Percentiles rank a stretch among this genome's conserved stretches.
Conservation (phyloP, 2,329 filamentous ascomycete genomes). For the Sphaerulina vaccinii region DNA sequence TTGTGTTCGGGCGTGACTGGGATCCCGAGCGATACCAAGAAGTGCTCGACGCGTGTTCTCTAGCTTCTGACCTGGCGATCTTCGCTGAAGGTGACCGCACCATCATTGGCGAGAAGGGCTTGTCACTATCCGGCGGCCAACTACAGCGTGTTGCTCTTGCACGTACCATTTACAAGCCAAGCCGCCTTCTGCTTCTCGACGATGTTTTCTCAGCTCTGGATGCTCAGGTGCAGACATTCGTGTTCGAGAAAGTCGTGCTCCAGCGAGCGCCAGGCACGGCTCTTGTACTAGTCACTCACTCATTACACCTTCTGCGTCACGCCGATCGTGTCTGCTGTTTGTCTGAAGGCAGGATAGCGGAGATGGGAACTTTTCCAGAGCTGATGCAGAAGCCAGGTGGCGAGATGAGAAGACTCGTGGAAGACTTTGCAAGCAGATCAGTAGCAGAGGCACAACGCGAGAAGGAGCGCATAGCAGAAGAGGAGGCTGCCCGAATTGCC, state of each 20-base stretch:
- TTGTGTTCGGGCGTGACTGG: conserved; percentile 71
- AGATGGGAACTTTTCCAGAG: not conserved
- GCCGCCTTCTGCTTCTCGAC: conserved; percentile 47
- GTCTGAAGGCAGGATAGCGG: not conserved
- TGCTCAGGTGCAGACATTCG: conserved; percentile 48
- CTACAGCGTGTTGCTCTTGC: conserved; percentile 91
- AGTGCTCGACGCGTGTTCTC: conserved; percentile 68
- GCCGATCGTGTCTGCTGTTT: not conserved
- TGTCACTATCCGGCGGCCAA: conserved; percentile 86
- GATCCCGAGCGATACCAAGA: conserved; percentile 75
- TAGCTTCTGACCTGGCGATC: conserved; percentile 79
- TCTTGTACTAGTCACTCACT: conserved; percentile 11
- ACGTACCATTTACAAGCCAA: conserved; percentile 63
- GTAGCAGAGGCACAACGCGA: not conserved
- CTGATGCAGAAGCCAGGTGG: not conserved
- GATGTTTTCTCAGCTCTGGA: conserved; percentile 31
- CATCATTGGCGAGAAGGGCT: conserved; percentile 89
- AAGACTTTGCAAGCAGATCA: conserved; percentile 7
- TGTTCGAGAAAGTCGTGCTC: conserved; percentile 33
- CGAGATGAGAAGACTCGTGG: conserved; percentile 5
- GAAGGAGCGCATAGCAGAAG: not conserved
- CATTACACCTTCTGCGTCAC: conserved; percentile 6
- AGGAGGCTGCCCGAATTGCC: not conserved
- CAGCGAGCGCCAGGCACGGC: not conserved
- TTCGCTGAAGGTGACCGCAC: conserved; percentile 78